These are phyloP conservation scores for Psophocarpus tetragonolobus DNA, from an alignment of 306 rosid species.

Conservation along the genomic window DNA sequence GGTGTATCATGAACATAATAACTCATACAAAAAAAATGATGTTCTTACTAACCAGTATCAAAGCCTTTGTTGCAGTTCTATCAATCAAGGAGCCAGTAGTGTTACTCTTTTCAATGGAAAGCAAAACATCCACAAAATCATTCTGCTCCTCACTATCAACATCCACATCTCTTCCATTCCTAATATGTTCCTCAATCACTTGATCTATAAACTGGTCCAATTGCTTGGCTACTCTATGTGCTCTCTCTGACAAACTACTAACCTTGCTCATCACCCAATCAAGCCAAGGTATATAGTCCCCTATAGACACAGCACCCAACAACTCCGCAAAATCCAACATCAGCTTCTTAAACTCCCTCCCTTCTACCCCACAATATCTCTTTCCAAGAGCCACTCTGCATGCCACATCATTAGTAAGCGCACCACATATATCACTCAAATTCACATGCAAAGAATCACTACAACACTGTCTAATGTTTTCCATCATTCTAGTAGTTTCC, in stretches of 20 bases:
- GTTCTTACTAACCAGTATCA: slow-evolving; percentile 26
- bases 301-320: neutral
- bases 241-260: slow-evolving; percentile 1
- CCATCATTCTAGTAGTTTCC: slow-evolving; percentile 21
- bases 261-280: slow-evolving; percentile 6
- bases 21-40: too few relatives aligned
- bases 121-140: slow-evolving; percentile 44
- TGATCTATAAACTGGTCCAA: slow-evolving; percentile 10
- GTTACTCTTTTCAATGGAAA: neutral
- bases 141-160: neutral
- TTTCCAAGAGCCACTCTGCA: slow-evolving; percentile 24
- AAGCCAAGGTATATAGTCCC: slow-evolving; percentile 27
- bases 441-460: neutral
- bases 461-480: neutral
- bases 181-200: slow-evolving; percentile 11
- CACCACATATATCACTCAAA: neutral
- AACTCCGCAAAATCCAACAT: slow-evolving; percentile 18
- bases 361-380: slow-evolving; percentile 29
- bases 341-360: slow-evolving; percentile 15
- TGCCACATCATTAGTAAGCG: slow-evolving; percentile 1
- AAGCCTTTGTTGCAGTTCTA: slow-evolving; percentile 21
- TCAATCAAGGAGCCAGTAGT: slow-evolving; percentile 6
- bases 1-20: neutral
- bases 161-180: neutral
- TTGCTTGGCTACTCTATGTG: neutral